Evolutionary conservation across 306 rosid genomes (phyloP).

Genomic region (Malus orientalis): DNA sequence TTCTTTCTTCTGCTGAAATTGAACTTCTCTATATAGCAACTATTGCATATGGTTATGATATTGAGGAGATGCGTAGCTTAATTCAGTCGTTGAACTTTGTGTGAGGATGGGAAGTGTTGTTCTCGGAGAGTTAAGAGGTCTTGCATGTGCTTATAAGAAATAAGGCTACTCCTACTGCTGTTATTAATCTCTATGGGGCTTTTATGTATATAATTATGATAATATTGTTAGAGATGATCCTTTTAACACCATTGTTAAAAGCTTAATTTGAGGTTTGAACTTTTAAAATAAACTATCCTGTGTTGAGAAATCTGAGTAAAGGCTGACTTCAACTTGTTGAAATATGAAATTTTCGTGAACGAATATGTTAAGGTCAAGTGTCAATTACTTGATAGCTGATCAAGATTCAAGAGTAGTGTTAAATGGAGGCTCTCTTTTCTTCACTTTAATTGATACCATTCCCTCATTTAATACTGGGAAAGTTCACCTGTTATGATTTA

Average conservation of each 20-base stretch:
- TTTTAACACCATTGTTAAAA: background rate
- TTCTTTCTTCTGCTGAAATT: background rate
- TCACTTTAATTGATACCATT: background rate
- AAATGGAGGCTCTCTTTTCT: background rate
- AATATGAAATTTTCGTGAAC: background rate
- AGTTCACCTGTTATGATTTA: background rate
- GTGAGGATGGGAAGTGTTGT: too few species aligned
- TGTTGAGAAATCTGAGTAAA: background rate
- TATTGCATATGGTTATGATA: background rate
- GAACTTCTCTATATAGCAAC: background rate
- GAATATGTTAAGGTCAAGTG: background rate
- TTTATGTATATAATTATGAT: background rate
- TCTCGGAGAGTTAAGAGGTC: too few species aligned
- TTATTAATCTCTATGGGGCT: background rate
- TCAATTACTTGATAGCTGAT: background rate
- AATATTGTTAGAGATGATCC: background rate
- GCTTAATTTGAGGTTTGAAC: background rate
- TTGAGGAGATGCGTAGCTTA: background rate
- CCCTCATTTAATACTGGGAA: constrained; percentile 1
- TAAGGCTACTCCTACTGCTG: background rate
- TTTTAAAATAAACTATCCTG: background rate
- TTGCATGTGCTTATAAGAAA: background rate
- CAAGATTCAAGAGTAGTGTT: background rate
- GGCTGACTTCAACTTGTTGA: too few species aligned
- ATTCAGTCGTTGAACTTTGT: too few species aligned